Evolutionary conservation across 192 early-diverging fungal genomes (phyloP).

Genomic region (Neocallimastix lanati): DNA sequence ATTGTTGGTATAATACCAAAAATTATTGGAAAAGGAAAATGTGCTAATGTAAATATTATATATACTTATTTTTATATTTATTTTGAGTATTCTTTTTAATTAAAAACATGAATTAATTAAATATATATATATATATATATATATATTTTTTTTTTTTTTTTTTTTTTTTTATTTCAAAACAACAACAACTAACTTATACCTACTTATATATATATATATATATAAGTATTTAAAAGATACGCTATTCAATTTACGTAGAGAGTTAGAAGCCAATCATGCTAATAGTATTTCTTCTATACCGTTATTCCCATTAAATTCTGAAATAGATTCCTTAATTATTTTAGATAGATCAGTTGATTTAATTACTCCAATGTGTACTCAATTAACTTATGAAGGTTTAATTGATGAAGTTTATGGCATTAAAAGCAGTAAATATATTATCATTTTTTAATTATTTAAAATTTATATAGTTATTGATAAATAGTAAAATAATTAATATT

Average conservation of each 20-base stretch:
- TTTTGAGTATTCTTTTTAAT: too few relatives aligned
- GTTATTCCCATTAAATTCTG: conserved; percentile 11
- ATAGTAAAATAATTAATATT: too few relatives aligned
- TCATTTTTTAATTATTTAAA: too few relatives aligned
- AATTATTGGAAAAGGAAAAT: conserved; percentile 77
- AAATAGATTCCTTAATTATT: conserved; percentile 63
- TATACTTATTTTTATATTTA: not conserved
- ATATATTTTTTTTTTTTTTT: not conserved
- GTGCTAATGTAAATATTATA: conserved; percentile 34
- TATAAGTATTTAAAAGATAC: conserved; percentile 45
- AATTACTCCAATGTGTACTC: conserved; percentile 80
- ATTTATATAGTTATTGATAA: too few relatives aligned
- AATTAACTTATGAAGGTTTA: conserved; percentile 91
- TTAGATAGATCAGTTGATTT: conserved; percentile 81
- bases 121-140: not conserved
- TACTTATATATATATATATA: too few relatives aligned
- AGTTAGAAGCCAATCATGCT: conserved; percentile 27
- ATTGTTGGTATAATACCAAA: conserved; percentile 77
- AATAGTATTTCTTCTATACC: not conserved
- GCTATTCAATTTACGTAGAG: conserved; percentile 64
- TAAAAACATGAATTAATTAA: too few relatives aligned
- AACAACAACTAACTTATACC: too few relatives aligned
- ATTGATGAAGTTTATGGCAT: conserved; percentile 89
- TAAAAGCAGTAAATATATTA: conserved; percentile 22
- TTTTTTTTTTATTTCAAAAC: not conserved